Evolutionary conservation across 116 monocot species (phyloP), one percentile per base, ranked within the genome.

Genomic region (Zostera marina): DNA sequence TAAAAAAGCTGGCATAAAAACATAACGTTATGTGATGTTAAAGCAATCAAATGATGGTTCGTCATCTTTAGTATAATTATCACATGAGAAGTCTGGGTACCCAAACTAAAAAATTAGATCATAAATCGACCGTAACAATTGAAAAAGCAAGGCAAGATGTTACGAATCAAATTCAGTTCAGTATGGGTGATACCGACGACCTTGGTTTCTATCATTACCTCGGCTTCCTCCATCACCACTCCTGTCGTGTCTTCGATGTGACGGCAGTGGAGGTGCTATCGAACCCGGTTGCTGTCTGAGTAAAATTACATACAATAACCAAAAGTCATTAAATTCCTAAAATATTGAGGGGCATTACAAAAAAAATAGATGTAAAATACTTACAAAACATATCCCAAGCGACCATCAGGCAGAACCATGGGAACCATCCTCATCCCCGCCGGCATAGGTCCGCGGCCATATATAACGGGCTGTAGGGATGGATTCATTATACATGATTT

Each of bases 391-490:
- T 88, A 93, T 41, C 88, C 93, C 64, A 93, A 75, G 20, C 84
- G 88, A 47, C 84, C 88, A 63, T 88, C 93, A 53, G 88, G 88
- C 8, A 93, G 75, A 63, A 88, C 74, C 93, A 93, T 93, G 0
- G 88, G 93, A 20, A 93, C 84, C 93, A 93, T 88, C 63, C 79
- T 80, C 93, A 88, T 88, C 21, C 88, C 81, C 15, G 81, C 44
- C 14, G 84, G 88, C 77, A 73, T 84, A 7, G 88, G 93, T 43
- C 93, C 88, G 63, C 88, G 69, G 42, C 93, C 87, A 77, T 79
- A 87, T 63, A 93, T 84, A 77, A 93, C 66, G 3, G 88, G 87
- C 88, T 93, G 77, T 22, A 62, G 8, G 58, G 11, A 68, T 23
- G 22, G 14, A 52, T 15, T 38, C 56, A 44, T 39, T 60, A 5